Evolutionary conservation across 805 yeast species (phyloP), one percentile per base, ranked within the genome.

Genomic region (Yamadazyma olivae): DNA sequence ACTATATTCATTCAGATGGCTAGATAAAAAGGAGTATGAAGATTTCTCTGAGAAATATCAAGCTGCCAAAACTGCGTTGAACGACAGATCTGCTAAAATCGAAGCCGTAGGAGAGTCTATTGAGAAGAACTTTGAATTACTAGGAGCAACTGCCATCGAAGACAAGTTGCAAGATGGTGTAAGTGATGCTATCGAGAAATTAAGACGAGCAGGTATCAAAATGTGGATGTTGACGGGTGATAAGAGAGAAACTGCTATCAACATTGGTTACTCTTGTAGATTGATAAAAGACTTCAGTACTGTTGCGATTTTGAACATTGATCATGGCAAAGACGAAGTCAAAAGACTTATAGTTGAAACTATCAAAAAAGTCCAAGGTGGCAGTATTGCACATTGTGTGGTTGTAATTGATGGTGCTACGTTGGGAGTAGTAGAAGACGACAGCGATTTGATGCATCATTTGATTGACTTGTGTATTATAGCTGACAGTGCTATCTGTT

Each of bases 171-270:
- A 93, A 61, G 83, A 81, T 17, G 99, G 99, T n/a, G 99, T 93
- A 5, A 83, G 97, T 16, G 96, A 90, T 36, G 77, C 98, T 0
- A 90, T 93, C 44, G 97, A 88, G 40, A 89, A 88, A 52, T 71
- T 93, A 33, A 76, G 95, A 49, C 72, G 95, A 44, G 98, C 99
- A 0, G 96, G 96, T 2, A 88, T 93, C 39, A 87, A 83, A 51
- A 63, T 93, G 70, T 93, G 99, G 99, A 93, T 93, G 97, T 67
- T 93, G 32, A 93, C 99, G 0, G 99, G 99, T 30, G 99, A 93
- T 57, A 95, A 95, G 55, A 71, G 97, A 40, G 99, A 93, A 59
- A 93, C 99, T 0, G 99, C 99, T 1, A 89, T 93, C 42, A 93
- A 89, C 53, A 91, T 93, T 59, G 99, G 98, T 1, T 86, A 90